Conservation (phyloP, 2,329 filamentous ascomycete genomes). For the Chalaropsis ovoidea region DNA sequence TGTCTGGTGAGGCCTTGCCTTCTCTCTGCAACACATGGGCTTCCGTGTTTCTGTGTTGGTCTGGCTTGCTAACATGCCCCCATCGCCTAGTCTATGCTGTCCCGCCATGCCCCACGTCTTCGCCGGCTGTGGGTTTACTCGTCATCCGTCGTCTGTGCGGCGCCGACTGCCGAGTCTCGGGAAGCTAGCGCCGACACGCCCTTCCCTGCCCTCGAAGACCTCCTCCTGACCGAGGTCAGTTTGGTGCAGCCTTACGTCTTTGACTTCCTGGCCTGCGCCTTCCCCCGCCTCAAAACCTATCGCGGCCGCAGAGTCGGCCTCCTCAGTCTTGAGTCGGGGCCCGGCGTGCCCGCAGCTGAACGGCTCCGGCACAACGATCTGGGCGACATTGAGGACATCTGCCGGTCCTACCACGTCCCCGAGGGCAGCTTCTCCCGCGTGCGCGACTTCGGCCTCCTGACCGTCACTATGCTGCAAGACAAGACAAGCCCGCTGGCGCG, state of each 20-base stretch:
- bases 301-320: not conserved
- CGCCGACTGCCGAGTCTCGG: not conserved
- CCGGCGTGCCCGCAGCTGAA: too few relatives aligned
- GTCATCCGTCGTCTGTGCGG: not conserved
- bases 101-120: not conserved
- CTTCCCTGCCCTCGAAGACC: not conserved
- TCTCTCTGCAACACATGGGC: not conserved
- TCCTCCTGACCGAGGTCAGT: not conserved
- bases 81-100: not conserved
- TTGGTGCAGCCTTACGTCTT: not conserved
- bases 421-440: not conserved
- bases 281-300: constrained; percentile 1
- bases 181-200: not conserved
- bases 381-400: not conserved
- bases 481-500: not conserved
- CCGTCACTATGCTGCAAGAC: not conserved
- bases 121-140: not conserved
- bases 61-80: not conserved
- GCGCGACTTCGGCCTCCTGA: not conserved
- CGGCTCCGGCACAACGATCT: too few relatives aligned
- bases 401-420: not conserved
- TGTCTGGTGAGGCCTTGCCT: not conserved
- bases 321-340: too few relatives aligned
- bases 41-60: not conserved
- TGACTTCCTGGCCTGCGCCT: not conserved